Base-by-base conservation (phyloP, 176 grass and related monocot genomes). In the Ensete ventricosum region DNA sequence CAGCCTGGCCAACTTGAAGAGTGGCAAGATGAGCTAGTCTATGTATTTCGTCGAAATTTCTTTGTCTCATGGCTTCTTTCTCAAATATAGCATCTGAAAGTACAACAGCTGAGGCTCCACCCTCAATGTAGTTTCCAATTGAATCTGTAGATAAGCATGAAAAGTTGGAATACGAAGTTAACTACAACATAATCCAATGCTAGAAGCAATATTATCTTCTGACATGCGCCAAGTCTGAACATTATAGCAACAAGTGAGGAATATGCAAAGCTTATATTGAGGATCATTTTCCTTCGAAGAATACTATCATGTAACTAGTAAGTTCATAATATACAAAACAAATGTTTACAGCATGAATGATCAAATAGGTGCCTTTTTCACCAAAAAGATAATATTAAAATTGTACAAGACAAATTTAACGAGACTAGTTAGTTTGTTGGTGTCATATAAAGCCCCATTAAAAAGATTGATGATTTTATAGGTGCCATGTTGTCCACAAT, bases 41-140 rank as follows among this genome's bases (percentile, higher is more conserved):
- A 9, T 81, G 71, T 83, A 97, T 93, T 86, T 86, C 77, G 52
- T 55, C 23, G 68, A 88, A 93, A 27, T 88, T 64, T 3, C 86
- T 80, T 22, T 21, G 21, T 60, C 52, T 79, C 81, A 97, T 92
- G 24, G 85, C 79, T 57, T 87, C 83, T 79, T 90, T 92, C 50
- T 88, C 67, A 64, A 97, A 97, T 81, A 97, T 90, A 72, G 90
- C 79, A 85, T 92, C 93, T 55, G 93, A 97, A 53, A 97, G 70
- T 77, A 93, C 87, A 70, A 92, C 85, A 71, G 85, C 93, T 0
- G 89, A 86, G 34, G 87, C 85, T 51, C 90, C 93, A 77, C 87
- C 79, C 14, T 82, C 76, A 19, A 92, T 81, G 72, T 93, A 97
- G 6, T 73, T 65, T 63, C 73, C 79, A 13, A 90, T 83, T 67